These are phyloP conservation scores for Lantana camara DNA, from an alignment of 257 asterid species.

Conservation along the genomic window DNA sequence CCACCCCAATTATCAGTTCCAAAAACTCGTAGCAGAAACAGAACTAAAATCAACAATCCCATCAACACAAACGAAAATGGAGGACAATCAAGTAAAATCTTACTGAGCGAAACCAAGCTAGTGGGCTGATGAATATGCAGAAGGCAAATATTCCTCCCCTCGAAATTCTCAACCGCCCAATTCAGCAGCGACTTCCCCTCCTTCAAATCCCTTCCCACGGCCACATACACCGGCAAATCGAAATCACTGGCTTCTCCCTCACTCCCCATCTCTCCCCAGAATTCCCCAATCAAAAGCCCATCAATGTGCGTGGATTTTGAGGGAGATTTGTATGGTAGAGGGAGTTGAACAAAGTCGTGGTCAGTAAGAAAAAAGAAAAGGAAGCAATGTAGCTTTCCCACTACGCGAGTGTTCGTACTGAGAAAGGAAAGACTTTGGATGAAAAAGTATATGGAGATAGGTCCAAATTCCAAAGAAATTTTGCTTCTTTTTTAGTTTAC, in stretches of 20 bases:
- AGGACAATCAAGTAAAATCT: conserved; percentile 25
- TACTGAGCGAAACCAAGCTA: conserved; percentile 50
- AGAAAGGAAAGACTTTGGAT: neutral
- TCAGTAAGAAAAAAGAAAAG: conserved; percentile 30
- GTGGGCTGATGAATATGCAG: conserved; percentile 81
- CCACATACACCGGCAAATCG: conserved; percentile 52
- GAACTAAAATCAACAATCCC: neutral
- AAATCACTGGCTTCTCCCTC: conserved; percentile 43
- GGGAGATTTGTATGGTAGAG: conserved; percentile 23
- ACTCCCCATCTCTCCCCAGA: conserved; percentile 41
- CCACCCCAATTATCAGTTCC: conserved; percentile 19
- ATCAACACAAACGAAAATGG: neutral
- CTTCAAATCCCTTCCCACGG: conserved; percentile 73
- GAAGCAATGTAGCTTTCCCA: neutral
- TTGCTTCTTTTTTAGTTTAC: conserved; percentile 1
- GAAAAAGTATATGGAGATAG: neutral
- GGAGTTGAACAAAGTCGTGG: conserved; percentile 28
- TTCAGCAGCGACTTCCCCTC: conserved; percentile 63
- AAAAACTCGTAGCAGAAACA: conserved; percentile 8
- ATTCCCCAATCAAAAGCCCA: conserved; percentile 21
- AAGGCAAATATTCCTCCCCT: conserved; percentile 56
- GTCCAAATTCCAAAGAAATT: conserved; percentile 21
- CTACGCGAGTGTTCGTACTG: conserved; percentile 19
- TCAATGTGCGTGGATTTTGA: conserved; percentile 11
- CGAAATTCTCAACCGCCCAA: conserved; percentile 61